phyloP scores from a whole-genome alignment of 768 basidiomycete species.

The Tulasnella sp. region DNA sequence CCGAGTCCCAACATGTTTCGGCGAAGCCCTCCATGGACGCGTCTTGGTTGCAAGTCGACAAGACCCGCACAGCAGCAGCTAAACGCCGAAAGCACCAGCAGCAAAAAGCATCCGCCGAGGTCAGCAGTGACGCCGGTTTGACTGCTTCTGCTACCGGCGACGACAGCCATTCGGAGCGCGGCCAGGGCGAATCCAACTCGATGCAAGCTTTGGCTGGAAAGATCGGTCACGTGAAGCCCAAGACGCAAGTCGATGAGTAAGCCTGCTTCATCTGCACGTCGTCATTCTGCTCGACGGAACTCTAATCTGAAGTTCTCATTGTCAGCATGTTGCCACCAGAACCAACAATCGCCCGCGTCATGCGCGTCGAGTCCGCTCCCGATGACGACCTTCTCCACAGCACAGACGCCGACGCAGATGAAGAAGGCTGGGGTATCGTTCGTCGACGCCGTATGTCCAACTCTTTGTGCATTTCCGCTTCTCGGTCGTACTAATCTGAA shows the following conservation, averaged over 20 bases:
- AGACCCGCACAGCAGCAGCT: constrained; percentile 43
- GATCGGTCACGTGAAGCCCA: constrained; percentile 40
- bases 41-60: constrained; percentile 72
- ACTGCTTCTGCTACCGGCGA: constrained; percentile 38
- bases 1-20: constrained; percentile 38
- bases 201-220: constrained; percentile 60
- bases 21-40: constrained; percentile 37
- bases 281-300: not conserved
- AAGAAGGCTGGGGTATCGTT: constrained; percentile 77
- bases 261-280: constrained; percentile 40
- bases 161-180: constrained; percentile 32
- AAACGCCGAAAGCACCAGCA: not conserved
- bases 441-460: constrained; percentile 51
- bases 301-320: not conserved
- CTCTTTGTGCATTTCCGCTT: constrained; percentile 26
- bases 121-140: constrained; percentile 35
- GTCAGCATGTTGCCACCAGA: constrained; percentile 68
- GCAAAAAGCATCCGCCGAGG: constrained; percentile 20
- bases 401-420: constrained; percentile 72
- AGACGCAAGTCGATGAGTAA: constrained; percentile 73
- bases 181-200: constrained; percentile 12
- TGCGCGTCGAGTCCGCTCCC: constrained; percentile 58
- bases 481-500: not conserved
- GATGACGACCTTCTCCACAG: constrained; percentile 47
- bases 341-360: constrained; percentile 62